Conservation (phyloP, 1,284 basidiomycete species). For the Rhodotorula sp. region DNA sequence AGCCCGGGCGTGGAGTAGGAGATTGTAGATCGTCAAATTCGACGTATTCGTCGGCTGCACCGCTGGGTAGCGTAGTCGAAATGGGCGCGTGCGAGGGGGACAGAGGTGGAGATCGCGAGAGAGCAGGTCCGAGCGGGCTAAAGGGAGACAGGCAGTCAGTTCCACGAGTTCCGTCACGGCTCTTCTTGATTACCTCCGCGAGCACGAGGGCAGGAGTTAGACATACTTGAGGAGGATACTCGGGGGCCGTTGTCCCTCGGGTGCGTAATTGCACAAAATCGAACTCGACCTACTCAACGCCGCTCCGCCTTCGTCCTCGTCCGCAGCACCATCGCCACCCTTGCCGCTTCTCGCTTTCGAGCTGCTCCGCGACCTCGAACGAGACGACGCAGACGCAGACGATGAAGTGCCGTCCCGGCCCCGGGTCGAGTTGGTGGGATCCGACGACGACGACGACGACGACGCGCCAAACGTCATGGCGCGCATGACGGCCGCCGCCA, state of each 20-base stretch:
- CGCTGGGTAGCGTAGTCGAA: neutral
- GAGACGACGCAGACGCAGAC: neutral
- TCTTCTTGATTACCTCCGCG: neutral
- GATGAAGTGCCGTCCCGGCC: neutral
- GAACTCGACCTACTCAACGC: constrained; percentile 15
- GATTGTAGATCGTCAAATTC: neutral
- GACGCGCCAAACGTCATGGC: constrained; percentile 32
- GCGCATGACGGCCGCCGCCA: constrained; percentile 37
- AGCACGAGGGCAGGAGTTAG: neutral
- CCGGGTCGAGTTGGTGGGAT: neutral
- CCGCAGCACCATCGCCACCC: neutral
- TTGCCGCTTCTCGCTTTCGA: constrained; percentile 5
- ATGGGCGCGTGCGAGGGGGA: neutral
- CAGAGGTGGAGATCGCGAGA: neutral
- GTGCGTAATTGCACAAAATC: neutral
- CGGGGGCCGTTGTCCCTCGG: neutral
- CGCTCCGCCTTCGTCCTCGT: neutral
- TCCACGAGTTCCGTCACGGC: too few species aligned
- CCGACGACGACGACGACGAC: neutral
- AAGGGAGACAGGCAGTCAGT: neutral
- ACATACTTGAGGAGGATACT: constrained; percentile 37
- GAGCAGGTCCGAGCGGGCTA: neutral
- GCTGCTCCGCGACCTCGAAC: constrained; percentile 1
- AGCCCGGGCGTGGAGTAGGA: neutral
- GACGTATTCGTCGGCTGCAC: neutral